phyloP scores from a whole-genome alignment of 352 stramenopile species.

The Phytophthora citrophthora region DNA sequence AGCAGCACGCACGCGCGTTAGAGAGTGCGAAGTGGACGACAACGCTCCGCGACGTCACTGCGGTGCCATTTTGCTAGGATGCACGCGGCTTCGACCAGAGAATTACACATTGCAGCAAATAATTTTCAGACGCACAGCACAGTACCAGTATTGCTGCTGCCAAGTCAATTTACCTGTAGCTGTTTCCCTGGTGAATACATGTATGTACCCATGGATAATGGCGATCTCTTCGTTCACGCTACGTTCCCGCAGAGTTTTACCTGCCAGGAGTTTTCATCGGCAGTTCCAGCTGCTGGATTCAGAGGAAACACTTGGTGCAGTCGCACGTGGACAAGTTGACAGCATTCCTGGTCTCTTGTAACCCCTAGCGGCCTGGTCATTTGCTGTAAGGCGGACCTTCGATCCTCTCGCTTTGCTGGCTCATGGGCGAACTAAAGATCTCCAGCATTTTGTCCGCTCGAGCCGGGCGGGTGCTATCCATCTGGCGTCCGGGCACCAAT shows the following conservation, averaged over 20 bases:
- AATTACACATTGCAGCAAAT: not conserved
- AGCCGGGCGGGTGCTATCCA: not conserved
- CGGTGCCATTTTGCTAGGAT: conserved; percentile 8
- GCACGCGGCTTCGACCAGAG: not conserved
- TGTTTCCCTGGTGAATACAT: too few species aligned
- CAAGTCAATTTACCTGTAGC: too few species aligned
- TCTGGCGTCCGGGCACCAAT: not conserved
- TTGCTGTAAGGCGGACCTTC: not conserved
- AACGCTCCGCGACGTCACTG: not conserved
- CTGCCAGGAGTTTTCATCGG: conserved; percentile 1
- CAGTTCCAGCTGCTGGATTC: conserved; percentile 7
- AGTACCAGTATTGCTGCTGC: too few species aligned
- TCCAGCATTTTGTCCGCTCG: conserved; percentile 5
- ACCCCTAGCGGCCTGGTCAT: not conserved
- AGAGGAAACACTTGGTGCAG: conserved; percentile 22
- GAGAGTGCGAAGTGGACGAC: not conserved
- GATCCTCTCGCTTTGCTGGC: conserved; percentile 1
- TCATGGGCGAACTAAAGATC: not conserved
- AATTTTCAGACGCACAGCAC: too few species aligned
- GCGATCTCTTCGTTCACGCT: too few species aligned
- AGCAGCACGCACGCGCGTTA: not conserved
- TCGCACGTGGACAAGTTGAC: not conserved
- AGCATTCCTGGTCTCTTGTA: not conserved
- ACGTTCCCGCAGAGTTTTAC: not conserved
- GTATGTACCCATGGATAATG: too few species aligned